phyloP scores from a whole-genome alignment of 2,329 filamentous ascomycete species.

The Fusarium brachygibbosum region DNA sequence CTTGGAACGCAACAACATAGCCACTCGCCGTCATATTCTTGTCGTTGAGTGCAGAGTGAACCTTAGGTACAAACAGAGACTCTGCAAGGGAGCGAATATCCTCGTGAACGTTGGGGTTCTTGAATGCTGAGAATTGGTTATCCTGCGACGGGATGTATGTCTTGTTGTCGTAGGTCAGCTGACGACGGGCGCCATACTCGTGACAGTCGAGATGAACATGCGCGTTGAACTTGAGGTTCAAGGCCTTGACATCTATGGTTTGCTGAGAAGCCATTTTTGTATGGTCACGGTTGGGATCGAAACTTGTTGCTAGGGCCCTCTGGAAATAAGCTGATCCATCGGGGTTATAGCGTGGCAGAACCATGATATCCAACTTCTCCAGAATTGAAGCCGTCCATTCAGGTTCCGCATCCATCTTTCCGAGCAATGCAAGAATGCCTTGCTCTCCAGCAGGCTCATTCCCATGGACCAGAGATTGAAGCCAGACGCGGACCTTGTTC shows the following conservation, averaged over 20 bases:
- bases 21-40: constrained; percentile 47
- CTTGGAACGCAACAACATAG: constrained; percentile 44
- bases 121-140: constrained; percentile 51
- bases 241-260: constrained; percentile 49
- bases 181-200: constrained; percentile 47
- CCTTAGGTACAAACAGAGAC: constrained; percentile 45
- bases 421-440: constrained; percentile 48
- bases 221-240: constrained; percentile 48
- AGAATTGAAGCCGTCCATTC: constrained; percentile 49
- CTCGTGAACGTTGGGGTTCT: constrained; percentile 53
- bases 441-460: constrained; percentile 54
- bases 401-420: constrained; percentile 49
- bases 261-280: constrained; percentile 52
- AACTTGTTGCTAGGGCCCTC: constrained; percentile 47
- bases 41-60: constrained; percentile 42
- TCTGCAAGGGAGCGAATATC: constrained; percentile 50
- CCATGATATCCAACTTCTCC: constrained; percentile 49
- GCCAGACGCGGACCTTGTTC: constrained; percentile 50
- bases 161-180: constrained; percentile 27
- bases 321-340: constrained; percentile 54
- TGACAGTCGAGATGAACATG: constrained; percentile 52
- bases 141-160: constrained; percentile 45
- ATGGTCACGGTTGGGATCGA: constrained; percentile 53
- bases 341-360: constrained; percentile 53
- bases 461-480: constrained; percentile 52